Evolutionary conservation across 805 yeast species (phyloP).

Genomic region (Candida incommunis): DNA sequence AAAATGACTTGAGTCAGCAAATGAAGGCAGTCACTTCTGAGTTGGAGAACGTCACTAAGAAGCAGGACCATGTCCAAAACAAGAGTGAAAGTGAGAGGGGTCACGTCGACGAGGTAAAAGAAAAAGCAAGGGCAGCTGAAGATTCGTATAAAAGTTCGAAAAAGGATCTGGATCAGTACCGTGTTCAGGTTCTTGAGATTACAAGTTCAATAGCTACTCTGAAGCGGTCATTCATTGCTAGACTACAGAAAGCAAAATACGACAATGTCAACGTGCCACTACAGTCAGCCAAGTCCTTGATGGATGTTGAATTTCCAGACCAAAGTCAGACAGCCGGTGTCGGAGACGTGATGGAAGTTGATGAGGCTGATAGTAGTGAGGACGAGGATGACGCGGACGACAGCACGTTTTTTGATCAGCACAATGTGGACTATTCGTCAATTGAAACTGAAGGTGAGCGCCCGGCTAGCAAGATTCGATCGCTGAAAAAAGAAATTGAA

Average conservation of each 20-base stretch:
- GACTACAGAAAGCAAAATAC: not conserved
- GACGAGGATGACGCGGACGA: not conserved
- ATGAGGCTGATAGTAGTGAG: not conserved
- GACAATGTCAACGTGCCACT: not conserved
- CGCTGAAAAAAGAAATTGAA: not conserved
- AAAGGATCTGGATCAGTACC: conserved; percentile 1
- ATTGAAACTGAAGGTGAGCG: conserved; percentile 20
- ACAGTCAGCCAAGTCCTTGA: not conserved
- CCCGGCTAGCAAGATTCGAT: not conserved
- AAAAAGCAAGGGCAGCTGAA: not conserved
- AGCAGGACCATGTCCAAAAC: not conserved
- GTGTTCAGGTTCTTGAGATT: not conserved
- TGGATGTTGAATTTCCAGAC: not conserved
- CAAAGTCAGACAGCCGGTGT: not conserved
- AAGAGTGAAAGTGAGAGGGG: not conserved
- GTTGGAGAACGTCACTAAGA: conserved; percentile 10
- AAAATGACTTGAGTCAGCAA: conserved; percentile 20
- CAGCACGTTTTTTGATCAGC: not conserved
- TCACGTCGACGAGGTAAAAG: not conserved
- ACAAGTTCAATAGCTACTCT: not conserved
- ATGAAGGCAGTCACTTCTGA: conserved; percentile 17
- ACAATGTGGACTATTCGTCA: not conserved
- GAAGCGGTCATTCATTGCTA: not conserved
- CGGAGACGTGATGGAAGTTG: not conserved
- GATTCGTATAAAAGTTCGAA: conserved; percentile 1